Base-by-base conservation (phyloP, 1,284 basidiomycete species). In the Cutaneotrichosporon sp. region DNA sequence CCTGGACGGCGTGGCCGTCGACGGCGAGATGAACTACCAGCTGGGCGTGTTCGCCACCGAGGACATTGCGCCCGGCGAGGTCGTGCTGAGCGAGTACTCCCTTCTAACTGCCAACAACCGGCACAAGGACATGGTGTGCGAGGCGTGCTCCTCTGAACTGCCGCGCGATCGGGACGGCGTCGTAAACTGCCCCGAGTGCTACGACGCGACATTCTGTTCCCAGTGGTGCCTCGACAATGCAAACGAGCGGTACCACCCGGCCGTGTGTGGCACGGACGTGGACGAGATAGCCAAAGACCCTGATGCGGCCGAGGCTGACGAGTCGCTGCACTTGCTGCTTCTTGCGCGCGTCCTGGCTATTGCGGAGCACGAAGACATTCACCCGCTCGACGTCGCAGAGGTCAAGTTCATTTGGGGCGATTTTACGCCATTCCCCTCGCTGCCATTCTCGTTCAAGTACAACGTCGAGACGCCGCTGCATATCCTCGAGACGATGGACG, bases 321-420 rank as follows among this genome's bases (percentile, higher is more conserved):
- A 42, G 30, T 48, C 40, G 30, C 41, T 57, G n/a, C 49, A 57
- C 23, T 45, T 57, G 4, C 37, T 57, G 9, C 49, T 57, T 4
- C 52, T 57, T 0, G 55, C 40, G 13, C 55, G 55, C 18, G 55
- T 57, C 20, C 52, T 57, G 8, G 55, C 55, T 8, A 51, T 57
- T 13, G 51, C 55, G 0, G 41, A 34, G 14, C 55, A 57, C 22
- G 42, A 33, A 17, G 49, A 47, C 13, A 4, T 36, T 4, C 48
- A 57, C 37, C 55, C 55, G 2, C 55, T 57, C n/a, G 49, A 54
- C 37, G 55, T 57, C 5, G 18, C 36, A 13, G 55, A 57, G 46
- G 49, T 57, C 45, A 57, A 57, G 45, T 57, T 22, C 23, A 49
- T 57, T 33, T 57, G 55, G 51, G 55, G 55, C 52, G 55, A 51